Evolutionary conservation across 208 protist species (phyloP), one percentile per base, ranked within the genome.

Genomic region (Trypanosoma theileri): DNA sequence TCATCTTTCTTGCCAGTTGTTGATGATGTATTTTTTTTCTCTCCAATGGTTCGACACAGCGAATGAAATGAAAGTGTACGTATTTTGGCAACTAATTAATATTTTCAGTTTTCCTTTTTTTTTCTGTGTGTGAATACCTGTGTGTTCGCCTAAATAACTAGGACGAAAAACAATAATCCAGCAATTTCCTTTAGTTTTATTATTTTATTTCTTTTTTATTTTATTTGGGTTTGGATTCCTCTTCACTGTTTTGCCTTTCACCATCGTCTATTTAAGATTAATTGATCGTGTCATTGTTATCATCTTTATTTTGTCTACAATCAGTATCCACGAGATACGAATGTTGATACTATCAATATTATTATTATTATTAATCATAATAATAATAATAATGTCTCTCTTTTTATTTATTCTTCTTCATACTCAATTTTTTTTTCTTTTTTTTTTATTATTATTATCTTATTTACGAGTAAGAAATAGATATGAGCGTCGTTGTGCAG

Each of bases 401-500:
- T 31, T 35, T 58, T 57, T 21, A 3, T 57, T 46, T 21, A n/a
- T n/a, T n/a, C n/a, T n/a, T n/a, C n/a, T n/a, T n/a, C n/a, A n/a
- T n/a, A n/a, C n/a, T n/a, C n/a, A n/a, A n/a, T n/a, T n/a, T n/a
- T n/a, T n/a, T n/a, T n/a, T n/a, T n/a, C n/a, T n/a, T n/a, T n/a
- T n/a, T n/a, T n/a, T n/a, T n/a, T n/a, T n/a, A n/a, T n/a, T n/a
- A n/a, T n/a, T n/a, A n/a, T n/a, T n/a, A n/a, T 17, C 2, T 31
- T 16, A 21, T 3, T 24, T 28, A 54, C 4, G 1, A 6, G 28
- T 6, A 35, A 35, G 6, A 35, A n/a, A 66, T 61, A 66, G 44
- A 56, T 56, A 75, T 75, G 69, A 24, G 10, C 21, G 58, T 69
- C n/a, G 41, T 44, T 31, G 69, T 75, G 31, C 52, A 75, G 24